Evolutionary conservation across 2,329 filamentous ascomycete species (phyloP), one percentile per base, ranked within the genome.

Genomic region (Colletotrichum eleusines): DNA sequence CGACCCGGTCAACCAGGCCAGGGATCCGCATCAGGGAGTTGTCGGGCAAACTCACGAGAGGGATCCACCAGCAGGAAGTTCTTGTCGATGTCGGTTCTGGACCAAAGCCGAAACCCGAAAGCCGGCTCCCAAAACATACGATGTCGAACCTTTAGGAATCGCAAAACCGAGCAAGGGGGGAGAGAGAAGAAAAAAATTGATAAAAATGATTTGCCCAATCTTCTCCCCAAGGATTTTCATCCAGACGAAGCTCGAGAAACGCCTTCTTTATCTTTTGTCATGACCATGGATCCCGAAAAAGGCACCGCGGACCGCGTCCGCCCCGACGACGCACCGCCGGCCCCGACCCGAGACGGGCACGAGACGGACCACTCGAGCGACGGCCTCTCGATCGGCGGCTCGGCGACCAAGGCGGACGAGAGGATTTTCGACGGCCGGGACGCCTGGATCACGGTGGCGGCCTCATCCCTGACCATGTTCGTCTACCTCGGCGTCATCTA

Each of bases 401-500:
- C 60, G n/a, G 33, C 18, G 12, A 12, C 58, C 16, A 46, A 48
- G 18, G 18, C 14, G 5, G 58, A 63, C 18, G 28, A 54, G 18
- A 35, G 50, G 7, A 63, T 53, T 0, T 63, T 31, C 38, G 64
- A 69, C 23, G 69, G 63, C 23, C 38, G 46, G 26, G 48, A 40
- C 12, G 76, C 74, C 9, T 78, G 76, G 77, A 40, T 77, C 11
- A 74, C 77, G 20, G 77, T 77, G 3, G 60, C 72, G 8, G 77
- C 77, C 1, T 72, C 76, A 0, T 74, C 76, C 0, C 64, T 71
- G 57, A 74, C 74, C 0, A 70, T 77, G 23, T 77, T 77, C 53
- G 73, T 76, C n/a, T 77, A 76, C 66, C 74, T 77, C 63, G 76
- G 76, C 16, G 75, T 76, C 48, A 73, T 78, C 58, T 77, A 78